phyloP scores from a whole-genome alignment of 305 asterid species.

The Fraxinus nigra region DNA sequence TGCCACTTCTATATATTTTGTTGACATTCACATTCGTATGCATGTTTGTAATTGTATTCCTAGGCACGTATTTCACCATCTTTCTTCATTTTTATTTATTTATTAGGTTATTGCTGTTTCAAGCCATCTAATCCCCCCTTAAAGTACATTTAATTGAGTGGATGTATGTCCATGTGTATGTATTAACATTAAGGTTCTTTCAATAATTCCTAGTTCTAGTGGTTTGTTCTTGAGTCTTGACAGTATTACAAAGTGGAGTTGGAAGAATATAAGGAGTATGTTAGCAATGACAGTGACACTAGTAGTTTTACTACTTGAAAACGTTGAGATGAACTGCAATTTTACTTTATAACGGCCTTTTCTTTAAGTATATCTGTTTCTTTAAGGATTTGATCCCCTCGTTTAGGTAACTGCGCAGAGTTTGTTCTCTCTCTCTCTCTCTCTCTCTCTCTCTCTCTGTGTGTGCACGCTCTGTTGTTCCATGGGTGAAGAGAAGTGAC shows the following conservation, averaged over 20 bases:
- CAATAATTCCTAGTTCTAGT: background rate
- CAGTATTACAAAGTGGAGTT: background rate
- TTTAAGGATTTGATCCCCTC: background rate
- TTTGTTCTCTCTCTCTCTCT: background rate
- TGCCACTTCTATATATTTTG: background rate
- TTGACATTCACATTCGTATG: background rate
- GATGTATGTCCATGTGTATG: background rate
- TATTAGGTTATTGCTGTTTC: background rate
- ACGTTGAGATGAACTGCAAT: background rate
- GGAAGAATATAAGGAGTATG: background rate
- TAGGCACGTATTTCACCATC: background rate
- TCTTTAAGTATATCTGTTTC: background rate
- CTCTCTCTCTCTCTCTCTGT: background rate
- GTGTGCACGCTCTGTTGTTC: background rate
- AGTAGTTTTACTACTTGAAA: background rate
- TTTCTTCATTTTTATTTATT: background rate
- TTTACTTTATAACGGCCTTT: background rate
- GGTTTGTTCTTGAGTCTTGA: background rate
- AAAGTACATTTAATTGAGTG: background rate
- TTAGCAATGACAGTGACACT: background rate
- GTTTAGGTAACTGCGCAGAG: background rate
- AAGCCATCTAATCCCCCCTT: background rate
- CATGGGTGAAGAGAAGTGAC: background rate
- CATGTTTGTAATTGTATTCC: background rate
- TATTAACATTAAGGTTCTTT: background rate